Conservation (phyloP, 2,329 filamentous ascomycete genomes). For the Dactylellina haptotyla region DNA sequence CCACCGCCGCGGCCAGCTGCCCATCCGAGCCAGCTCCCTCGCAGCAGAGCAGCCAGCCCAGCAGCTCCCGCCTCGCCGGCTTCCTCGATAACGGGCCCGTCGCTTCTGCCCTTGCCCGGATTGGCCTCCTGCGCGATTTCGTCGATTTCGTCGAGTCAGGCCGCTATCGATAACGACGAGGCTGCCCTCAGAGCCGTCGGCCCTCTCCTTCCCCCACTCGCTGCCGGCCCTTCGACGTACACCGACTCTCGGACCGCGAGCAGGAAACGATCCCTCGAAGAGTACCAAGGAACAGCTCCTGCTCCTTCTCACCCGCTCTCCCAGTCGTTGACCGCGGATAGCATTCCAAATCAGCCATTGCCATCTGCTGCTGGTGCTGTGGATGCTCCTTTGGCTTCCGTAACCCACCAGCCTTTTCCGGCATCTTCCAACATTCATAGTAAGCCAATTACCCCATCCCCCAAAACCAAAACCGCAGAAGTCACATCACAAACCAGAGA, state of each 20-base stretch:
- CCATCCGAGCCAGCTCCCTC: background rate
- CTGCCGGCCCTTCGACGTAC: background rate
- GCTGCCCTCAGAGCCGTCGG: background rate
- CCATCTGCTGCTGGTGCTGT: no score
- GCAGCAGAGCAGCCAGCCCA: background rate
- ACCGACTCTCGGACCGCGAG: constrained; percentile 20
- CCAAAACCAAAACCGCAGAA: no score
- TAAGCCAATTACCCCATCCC: background rate
- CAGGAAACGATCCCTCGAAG: constrained; percentile 37
- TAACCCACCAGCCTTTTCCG: constrained; percentile 2
- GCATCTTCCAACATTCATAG: constrained; percentile 14
- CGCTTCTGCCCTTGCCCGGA: background rate
- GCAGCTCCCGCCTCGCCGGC: background rate
- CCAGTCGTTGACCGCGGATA: constrained; percentile 12
- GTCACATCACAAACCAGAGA: no score
- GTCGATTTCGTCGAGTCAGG: constrained; percentile 12
- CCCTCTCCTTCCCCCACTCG: constrained; percentile 23
- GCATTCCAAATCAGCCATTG: constrained; percentile 29
- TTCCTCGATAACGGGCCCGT: background rate
- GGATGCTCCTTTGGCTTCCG: constrained; percentile 5
- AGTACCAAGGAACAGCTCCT: constrained; percentile 27
- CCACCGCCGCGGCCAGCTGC: background rate
- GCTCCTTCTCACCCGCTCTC: constrained; percentile 17
- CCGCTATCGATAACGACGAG: constrained; percentile 27
- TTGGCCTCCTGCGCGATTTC: background rate